These are phyloP conservation scores for Vishniacozyma victoriae DNA, from an alignment of 768 basidiomycete genomes.

Conservation along the genomic window DNA sequence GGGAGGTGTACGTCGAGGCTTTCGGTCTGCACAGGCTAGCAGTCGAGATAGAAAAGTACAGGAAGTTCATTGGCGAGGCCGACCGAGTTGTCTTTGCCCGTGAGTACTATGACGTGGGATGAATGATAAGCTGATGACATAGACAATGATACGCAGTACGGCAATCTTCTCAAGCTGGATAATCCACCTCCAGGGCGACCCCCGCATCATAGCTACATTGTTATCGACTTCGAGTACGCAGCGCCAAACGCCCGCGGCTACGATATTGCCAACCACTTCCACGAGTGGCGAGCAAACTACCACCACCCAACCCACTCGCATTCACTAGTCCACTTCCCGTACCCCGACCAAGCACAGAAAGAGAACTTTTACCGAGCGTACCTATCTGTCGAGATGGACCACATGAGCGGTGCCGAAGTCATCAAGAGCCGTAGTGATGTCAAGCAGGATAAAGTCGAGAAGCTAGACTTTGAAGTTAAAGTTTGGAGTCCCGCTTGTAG, in stretches of 20 bases:
- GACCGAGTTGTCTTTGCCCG: constrained; percentile 55
- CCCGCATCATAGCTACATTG: constrained; percentile 76
- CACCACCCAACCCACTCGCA: constrained; percentile 52
- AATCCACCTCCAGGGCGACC: constrained; percentile 55
- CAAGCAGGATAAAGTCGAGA: constrained; percentile 53
- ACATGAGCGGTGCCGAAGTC: constrained; percentile 25
- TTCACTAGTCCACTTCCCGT: constrained; percentile 53
- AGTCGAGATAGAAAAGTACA: constrained; percentile 62
- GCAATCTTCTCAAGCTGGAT: constrained; percentile 75
- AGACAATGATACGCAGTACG: constrained; percentile 95
- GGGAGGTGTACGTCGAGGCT: constrained; percentile 47
- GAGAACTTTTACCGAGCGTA: constrained; percentile 82
- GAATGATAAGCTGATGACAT: constrained; percentile 27
- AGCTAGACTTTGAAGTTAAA: constrained; percentile 70
- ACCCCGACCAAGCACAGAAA: constrained; percentile 68
- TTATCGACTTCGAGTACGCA: constrained; percentile 98
- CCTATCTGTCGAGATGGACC: constrained; percentile 51
- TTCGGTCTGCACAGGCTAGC: constrained; percentile 64
- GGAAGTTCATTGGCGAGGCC: constrained; percentile 61
- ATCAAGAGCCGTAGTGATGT: constrained; percentile 29
- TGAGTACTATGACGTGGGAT: constrained; percentile 20
- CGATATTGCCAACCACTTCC: constrained; percentile 95
- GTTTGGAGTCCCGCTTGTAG: constrained; percentile 88
- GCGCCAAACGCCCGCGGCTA: constrained; percentile 84
- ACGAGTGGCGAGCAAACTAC: constrained; percentile 95